These are phyloP conservation scores for Pseudophaeomoniella oleicola DNA, from an alignment of 2,329 filamentous ascomycete genomes.

Conservation along the genomic window DNA sequence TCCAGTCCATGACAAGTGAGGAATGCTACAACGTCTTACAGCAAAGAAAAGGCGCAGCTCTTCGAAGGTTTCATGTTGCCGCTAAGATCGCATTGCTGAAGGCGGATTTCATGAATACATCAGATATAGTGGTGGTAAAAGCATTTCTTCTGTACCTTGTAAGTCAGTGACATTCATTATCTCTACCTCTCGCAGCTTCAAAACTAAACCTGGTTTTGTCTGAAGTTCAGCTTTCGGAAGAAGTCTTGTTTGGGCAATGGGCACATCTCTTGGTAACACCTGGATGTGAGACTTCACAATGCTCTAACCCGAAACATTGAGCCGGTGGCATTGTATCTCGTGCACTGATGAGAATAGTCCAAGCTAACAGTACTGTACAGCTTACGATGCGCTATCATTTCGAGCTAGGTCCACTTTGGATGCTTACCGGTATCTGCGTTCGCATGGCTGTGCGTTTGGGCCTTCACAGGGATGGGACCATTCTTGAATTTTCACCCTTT, in stretches of 20 bases:
- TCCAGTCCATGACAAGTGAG: conserved; percentile 18
- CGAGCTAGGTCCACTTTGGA: conserved; percentile 37
- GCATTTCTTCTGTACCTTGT: conserved; percentile 31
- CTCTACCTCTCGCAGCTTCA: too few relatives aligned
- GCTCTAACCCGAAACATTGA: too few relatives aligned
- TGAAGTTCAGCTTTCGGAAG: too few relatives aligned
- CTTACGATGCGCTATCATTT: conserved; percentile 20
- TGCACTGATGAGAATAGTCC: too few relatives aligned
- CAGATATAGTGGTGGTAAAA: conserved; percentile 30
- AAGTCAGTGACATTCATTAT: too few relatives aligned
- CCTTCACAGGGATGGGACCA: conserved; percentile 32
- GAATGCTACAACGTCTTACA: conserved; percentile 17
- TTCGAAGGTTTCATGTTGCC: conserved; percentile 15
- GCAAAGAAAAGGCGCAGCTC: conserved; percentile 15
- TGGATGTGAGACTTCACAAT: background rate
- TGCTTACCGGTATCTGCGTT: conserved; percentile 30
- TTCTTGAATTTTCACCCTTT: conserved; percentile 29
- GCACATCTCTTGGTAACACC: background rate
- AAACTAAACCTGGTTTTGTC: too few relatives aligned
- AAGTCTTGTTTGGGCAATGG: background rate
- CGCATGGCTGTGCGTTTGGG: conserved; percentile 34
- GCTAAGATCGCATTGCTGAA: conserved; percentile 24
- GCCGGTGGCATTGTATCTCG: too few relatives aligned
- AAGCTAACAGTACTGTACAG: background rate
- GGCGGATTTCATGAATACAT: conserved; percentile 28